phyloP scores from a whole-genome alignment of 2,329 filamentous ascomycete genomes.

The Anthostomella pinea region DNA sequence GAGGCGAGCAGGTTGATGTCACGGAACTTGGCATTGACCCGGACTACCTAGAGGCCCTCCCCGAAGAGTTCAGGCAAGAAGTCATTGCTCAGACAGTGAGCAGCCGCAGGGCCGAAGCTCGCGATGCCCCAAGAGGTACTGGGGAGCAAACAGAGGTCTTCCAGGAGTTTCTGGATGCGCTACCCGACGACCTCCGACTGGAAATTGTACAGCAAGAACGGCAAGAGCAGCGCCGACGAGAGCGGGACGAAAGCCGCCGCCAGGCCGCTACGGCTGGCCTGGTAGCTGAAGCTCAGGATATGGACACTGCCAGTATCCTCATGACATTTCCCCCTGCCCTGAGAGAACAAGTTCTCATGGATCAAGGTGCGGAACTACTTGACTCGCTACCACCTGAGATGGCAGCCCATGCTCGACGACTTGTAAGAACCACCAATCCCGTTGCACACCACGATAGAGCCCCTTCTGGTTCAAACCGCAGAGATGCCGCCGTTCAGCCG shows the following conservation, averaged over 20 bases:
- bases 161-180: slow-evolving; percentile 87
- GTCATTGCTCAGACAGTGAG: slow-evolving; percentile 90
- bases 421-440: slow-evolving; percentile 44
- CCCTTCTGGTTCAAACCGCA: slow-evolving; percentile 32
- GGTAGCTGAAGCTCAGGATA: slow-evolving; percentile 55
- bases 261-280: slow-evolving; percentile 58
- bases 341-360: slow-evolving; percentile 82
- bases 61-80: slow-evolving; percentile 93
- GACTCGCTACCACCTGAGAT: slow-evolving; percentile 81
- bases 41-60: slow-evolving; percentile 94
- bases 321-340: slow-evolving; percentile 83
- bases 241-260: slow-evolving; percentile 77
- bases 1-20: slow-evolving; percentile 86
- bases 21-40: slow-evolving; percentile 92
- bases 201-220: slow-evolving; percentile 91
- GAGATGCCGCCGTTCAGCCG: slow-evolving; percentile 21
- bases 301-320: slow-evolving; percentile 90
- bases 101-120: slow-evolving; percentile 74
- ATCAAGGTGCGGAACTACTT: slow-evolving; percentile 86
- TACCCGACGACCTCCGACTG: slow-evolving; percentile 84
- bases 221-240: slow-evolving; percentile 80
- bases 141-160: slow-evolving; percentile 83
- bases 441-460: slow-evolving; percentile 39
- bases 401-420: slow-evolving; percentile 77
- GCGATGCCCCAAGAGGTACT: slow-evolving; percentile 61